phyloP scores from a whole-genome alignment of 2,329 filamentous ascomycete species.

The Shiraia bambusicola region DNA sequence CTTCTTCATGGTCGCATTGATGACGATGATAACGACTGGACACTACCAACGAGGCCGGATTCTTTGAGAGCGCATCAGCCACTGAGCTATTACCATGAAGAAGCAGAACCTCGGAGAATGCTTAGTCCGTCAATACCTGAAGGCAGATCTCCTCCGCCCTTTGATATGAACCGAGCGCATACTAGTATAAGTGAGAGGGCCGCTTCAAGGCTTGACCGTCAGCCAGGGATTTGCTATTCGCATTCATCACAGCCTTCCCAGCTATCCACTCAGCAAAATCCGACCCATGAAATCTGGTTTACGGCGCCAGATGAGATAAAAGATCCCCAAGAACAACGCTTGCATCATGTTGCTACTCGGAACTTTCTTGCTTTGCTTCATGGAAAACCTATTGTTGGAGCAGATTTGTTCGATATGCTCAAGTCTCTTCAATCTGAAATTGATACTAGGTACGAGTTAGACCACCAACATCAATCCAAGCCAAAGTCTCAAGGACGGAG shows the following conservation, averaged over 20 bases:
- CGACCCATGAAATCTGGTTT: slow-evolving; percentile 60
- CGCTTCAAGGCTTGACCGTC: slow-evolving; percentile 18
- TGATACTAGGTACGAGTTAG: slow-evolving; percentile 54
- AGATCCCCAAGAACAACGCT: slow-evolving; percentile 51
- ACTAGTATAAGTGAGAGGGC: slow-evolving; percentile 12
- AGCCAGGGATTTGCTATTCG: slow-evolving; percentile 12
- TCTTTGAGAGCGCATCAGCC: slow-evolving; percentile 16
- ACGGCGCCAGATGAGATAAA: slow-evolving; percentile 56
- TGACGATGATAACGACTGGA: slow-evolving; percentile 37
- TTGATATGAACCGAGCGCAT: slow-evolving; percentile 33
- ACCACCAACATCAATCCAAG: slow-evolving; percentile 35
- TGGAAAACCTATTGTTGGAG: slow-evolving; percentile 64
- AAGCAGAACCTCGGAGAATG: slow-evolving; percentile 25
- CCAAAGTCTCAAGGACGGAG: slow-evolving; percentile 47
- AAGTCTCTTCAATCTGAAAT: slow-evolving; percentile 63
- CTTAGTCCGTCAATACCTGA: slow-evolving; percentile 26
- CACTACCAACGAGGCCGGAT: slow-evolving; percentile 23
- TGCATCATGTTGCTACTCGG: slow-evolving; percentile 66
- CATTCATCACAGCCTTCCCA: slow-evolving; percentile 17
- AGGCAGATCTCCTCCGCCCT: slow-evolving; percentile 30
- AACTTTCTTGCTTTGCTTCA: slow-evolving; percentile 69
- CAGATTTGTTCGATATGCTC: slow-evolving; percentile 64
- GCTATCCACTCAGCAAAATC: slow-evolving; percentile 10
- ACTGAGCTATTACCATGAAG: slow-evolving; percentile 18
- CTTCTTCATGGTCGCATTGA: slow-evolving; percentile 41